phyloP scores from a whole-genome alignment of 2,329 filamentous ascomycete species.

The Penicillium italicum region DNA sequence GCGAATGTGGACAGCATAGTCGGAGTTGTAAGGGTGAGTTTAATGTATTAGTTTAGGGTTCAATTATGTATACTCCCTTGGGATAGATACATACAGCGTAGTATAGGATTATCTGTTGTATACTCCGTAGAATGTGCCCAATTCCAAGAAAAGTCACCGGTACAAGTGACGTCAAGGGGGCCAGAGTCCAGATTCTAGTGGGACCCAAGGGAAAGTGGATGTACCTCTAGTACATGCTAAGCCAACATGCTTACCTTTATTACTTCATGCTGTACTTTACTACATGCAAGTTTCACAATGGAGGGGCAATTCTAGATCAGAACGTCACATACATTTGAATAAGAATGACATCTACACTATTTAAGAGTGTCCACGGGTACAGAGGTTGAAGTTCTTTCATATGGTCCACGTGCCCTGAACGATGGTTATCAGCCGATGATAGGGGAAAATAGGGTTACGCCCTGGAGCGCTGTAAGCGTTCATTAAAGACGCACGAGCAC shows the following conservation, averaged over 20 bases:
- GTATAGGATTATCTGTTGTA: no score
- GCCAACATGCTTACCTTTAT: not conserved
- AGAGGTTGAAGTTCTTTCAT: not conserved
- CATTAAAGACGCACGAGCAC: slow-evolving; percentile 11
- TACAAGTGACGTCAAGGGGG: slow-evolving; percentile 8
- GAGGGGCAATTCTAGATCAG: not conserved
- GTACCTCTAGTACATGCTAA: not conserved
- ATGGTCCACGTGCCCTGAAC: slow-evolving; percentile 4
- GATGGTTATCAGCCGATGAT: slow-evolving; percentile 10
- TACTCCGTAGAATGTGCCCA: no score
- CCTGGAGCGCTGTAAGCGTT: slow-evolving; percentile 12
- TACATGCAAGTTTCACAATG: not conserved
- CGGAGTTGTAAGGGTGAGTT: not conserved
- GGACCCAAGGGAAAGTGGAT: slow-evolving; percentile 8
- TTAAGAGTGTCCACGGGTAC: not conserved
- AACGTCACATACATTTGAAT: not conserved
- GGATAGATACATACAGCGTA: no score
- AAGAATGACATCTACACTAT: not conserved
- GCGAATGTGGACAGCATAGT: not conserved
- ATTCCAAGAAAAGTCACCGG: slow-evolving; percentile 1
- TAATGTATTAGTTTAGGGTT: not conserved
- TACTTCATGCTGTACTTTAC: not conserved
- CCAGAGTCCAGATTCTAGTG: slow-evolving; percentile 7
- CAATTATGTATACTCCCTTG: not conserved
- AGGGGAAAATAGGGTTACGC: slow-evolving; percentile 10